A percentile compares a stretch with the other conserved stretches of the same genome.
Evolutionary conservation across 2,329 filamentous ascomycete species (phyloP).

Genomic region (Tolypocladium sp.): DNA sequence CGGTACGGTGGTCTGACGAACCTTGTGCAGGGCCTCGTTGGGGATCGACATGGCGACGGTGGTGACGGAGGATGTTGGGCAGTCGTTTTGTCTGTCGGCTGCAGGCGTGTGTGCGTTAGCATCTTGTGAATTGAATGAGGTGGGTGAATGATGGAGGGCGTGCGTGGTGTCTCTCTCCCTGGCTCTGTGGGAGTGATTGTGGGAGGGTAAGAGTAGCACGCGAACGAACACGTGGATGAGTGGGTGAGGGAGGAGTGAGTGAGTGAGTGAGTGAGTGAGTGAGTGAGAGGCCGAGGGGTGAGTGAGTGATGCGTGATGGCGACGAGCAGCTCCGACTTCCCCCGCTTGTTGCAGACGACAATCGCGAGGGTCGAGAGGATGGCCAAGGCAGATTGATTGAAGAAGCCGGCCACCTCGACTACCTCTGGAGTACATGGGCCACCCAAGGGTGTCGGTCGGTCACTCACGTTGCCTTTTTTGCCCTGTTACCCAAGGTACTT

Average conservation of each 20-base stretch:
- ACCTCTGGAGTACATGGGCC: neutral
- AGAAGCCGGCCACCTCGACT: neutral
- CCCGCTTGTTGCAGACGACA: neutral
- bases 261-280: neutral
- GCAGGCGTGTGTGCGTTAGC: neutral
- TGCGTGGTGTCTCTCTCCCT: neutral
- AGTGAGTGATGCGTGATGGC: neutral
- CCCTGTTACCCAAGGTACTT: neutral
- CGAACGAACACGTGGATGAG: too few relatives aligned
- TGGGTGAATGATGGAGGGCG: too few relatives aligned
- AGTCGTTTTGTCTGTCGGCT: neutral
- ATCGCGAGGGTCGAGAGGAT: neutral
- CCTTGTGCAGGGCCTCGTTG: constrained; percentile 91
- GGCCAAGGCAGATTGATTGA: neutral
- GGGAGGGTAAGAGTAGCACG: too few relatives aligned
- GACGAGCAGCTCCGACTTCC: neutral
- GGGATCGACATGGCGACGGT: constrained; percentile 70
- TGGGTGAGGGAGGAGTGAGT: neutral
- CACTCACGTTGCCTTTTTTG: neutral
- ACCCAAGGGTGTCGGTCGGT: neutral
- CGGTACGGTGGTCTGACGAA: constrained; percentile 23
- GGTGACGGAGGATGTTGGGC: neutral
- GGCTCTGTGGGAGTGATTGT: neutral
- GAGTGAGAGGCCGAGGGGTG: neutral
- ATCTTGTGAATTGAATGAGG: too few relatives aligned